Conservation (phyloP, 352 stramenopile genomes). For the Thraustotheca clavata region DNA sequence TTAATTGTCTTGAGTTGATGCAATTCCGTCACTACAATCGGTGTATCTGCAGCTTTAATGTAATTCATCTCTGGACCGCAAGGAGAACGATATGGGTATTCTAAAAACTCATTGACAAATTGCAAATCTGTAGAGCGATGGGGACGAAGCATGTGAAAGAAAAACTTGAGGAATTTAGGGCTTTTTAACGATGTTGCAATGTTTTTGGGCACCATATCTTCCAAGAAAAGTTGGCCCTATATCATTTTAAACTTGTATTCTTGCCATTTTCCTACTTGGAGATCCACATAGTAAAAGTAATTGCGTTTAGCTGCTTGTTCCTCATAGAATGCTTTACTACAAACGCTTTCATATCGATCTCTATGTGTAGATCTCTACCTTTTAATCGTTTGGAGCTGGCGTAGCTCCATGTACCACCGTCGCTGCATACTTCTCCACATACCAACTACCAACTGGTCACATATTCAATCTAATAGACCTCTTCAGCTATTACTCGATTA, state of each 20-base stretch:
- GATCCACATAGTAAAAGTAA: conserved; percentile 82
- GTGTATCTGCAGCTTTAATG: conserved; percentile 76
- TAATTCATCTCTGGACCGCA: conserved; percentile 83
- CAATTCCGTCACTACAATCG: conserved; percentile 67
- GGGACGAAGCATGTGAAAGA: conserved; percentile 55
- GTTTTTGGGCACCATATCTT: conserved; percentile 77
- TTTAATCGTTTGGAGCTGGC: conserved; percentile 74
- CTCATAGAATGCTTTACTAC: conserved; percentile 73
- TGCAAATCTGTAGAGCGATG: conserved; percentile 23
- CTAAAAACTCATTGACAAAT: conserved; percentile 30
- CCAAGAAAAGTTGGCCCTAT: conserved; percentile 62
- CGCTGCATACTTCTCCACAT: conserved; percentile 21
- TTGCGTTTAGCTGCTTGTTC: conserved; percentile 39
- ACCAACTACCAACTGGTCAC: too few relatives aligned
- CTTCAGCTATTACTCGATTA: too few relatives aligned
- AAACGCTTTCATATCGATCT: not conserved
- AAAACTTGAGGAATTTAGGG: conserved; percentile 73
- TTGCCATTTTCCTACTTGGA: conserved; percentile 35
- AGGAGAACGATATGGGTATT: conserved; percentile 63
- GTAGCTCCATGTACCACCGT: conserved; percentile 69
- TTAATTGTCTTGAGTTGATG: conserved; percentile 28
- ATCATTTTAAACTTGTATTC: not conserved
- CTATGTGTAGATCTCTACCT: conserved; percentile 28
- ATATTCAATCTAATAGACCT: too few relatives aligned
- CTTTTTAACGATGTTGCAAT: conserved; percentile 79